Evolutionary conservation across 2,329 filamentous ascomycete species (phyloP), one percentile per base, ranked within the genome.

Genomic region (Exophiala spinifera): DNA sequence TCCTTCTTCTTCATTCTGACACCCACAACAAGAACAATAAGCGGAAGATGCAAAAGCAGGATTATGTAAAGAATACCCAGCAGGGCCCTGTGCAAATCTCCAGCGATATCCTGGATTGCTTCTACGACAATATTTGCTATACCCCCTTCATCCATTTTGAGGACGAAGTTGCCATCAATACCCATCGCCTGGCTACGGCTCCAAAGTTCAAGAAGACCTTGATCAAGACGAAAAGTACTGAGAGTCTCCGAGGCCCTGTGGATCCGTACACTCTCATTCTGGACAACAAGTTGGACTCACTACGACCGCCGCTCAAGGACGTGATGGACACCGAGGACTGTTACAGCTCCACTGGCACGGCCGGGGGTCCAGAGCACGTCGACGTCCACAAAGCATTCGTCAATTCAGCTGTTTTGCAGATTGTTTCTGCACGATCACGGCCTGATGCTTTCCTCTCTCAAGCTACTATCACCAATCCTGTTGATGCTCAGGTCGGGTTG

Each of bases 21-120:
- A 89, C 95, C n/a, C 97, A 97, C 82, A 99, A 99, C 78, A 96
- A 95, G 73, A 99, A 97, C 76, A 97, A 97, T 75, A 97, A 97
- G 74, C 83, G 94, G 70, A 99, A 99, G 73, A 99, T 99, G 94
- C 91, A 95, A 67, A 95, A 95, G 68, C 75, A 81, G 0, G 94
- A 97, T 66, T 99, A 99, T 71, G 80, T 97, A 63, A 96, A 95
- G 72, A 97, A 97, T 69, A 95, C 91, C 0, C 85, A 85, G 19
- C 91, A 89, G 2, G 91, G 97, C 68, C 90, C 90, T 13, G 88
- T 97, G n/a, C 89, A 88, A 49, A 60, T 64, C 8, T 55, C 63
- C 3, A 89, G 95, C 62, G 92, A 97, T 61, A 88, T 97, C 39
- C 77, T 97, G 13, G 91, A 91, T 66, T 96, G 92, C 68, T 95